phyloP scores from a whole-genome alignment of 139 green algal species.

The Chlorella ohadii region DNA sequence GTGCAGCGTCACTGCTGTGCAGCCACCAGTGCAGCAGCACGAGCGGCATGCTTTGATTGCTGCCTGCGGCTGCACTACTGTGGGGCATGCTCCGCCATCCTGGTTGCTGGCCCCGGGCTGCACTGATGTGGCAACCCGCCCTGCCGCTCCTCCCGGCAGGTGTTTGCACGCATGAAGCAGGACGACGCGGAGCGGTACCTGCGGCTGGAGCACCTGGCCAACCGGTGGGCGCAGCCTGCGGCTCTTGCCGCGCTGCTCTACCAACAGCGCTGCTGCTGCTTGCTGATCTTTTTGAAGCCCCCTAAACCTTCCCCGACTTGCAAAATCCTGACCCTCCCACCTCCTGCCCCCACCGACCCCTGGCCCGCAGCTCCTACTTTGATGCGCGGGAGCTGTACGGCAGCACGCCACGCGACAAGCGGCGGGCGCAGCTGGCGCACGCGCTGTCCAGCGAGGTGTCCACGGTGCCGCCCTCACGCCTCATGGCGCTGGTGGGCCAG shows the following conservation, averaged over 20 bases:
- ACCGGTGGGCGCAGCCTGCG: background rate
- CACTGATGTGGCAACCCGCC: background rate
- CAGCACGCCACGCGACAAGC: slow-evolving; percentile 85
- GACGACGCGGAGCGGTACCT: slow-evolving; percentile 89
- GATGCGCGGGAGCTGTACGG: slow-evolving; percentile 84
- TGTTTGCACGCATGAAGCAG: slow-evolving; percentile 83
- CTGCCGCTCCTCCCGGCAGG: slow-evolving; percentile 18
- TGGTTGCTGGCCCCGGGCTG: no score
- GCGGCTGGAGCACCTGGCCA: slow-evolving; percentile 85
- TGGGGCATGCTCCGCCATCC: no score
- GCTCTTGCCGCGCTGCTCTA: no score
- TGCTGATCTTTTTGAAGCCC: no score
- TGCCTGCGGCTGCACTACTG: background rate
- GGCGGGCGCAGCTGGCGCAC: slow-evolving; percentile 81
- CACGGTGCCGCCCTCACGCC: slow-evolving; percentile 84
- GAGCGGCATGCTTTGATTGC: background rate
- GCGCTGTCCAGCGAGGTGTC: slow-evolving; percentile 86
- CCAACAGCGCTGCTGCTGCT: no score
- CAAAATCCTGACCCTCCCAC: no score
- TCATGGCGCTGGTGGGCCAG: slow-evolving; percentile 97
- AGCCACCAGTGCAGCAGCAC: background rate
- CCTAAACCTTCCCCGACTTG: no score
- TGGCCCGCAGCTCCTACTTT: slow-evolving; percentile 69
- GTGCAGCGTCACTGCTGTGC: no score
- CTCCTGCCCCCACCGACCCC: no score